A percentile compares a stretch with the other conserved stretches of the same genome.
Evolutionary conservation across 495 filamentous ascomycete genomes (phyloP).

Genomic region (Aspergillus ostianus): DNA sequence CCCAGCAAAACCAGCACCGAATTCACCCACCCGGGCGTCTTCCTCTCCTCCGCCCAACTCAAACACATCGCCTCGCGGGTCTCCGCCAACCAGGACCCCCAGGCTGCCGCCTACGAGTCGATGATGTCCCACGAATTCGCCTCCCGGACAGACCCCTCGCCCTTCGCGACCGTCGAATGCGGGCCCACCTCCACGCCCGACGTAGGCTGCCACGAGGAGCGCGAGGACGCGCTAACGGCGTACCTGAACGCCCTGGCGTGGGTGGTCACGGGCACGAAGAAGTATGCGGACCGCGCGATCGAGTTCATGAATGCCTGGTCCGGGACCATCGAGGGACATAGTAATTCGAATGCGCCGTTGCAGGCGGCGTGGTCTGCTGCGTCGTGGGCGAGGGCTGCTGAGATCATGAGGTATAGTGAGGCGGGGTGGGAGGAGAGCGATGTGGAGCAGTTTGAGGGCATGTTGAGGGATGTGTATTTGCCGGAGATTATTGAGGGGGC

Average conservation of each 20-base stretch:
- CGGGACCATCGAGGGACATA: conserved; percentile 22
- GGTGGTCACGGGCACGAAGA: conserved; percentile 13
- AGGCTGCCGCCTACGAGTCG: not conserved
- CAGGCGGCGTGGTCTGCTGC: conserved; percentile 27
- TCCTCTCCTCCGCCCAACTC: not conserved
- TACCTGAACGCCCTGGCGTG: conserved; percentile 29
- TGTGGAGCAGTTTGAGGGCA: conserved; percentile 21
- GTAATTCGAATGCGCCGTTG: conserved; percentile 25
- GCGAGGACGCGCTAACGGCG: conserved; percentile 28
- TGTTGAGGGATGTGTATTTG: conserved; percentile 29
- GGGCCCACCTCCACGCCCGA: conserved; percentile 23
- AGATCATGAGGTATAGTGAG: conserved; percentile 27
- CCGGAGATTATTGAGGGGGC: conserved; percentile 22
- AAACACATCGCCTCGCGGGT: not conserved
- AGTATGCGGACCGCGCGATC: conserved; percentile 26
- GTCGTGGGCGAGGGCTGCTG: conserved; percentile 25
- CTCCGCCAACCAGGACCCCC: not conserved
- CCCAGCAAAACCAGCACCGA: not conserved
- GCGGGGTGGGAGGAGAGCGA: conserved; percentile 19
- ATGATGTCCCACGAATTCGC: conserved; percentile 5
- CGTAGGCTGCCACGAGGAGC: conserved; percentile 24
- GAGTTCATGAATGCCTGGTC: conserved; percentile 27
- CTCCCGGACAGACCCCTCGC: not conserved
- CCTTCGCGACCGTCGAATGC: conserved; percentile 23
- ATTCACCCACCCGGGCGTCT: not conserved